These are phyloP conservation scores for Nicotiana rustica DNA, from an alignment of 305 asterid species.

Conservation along the genomic window DNA sequence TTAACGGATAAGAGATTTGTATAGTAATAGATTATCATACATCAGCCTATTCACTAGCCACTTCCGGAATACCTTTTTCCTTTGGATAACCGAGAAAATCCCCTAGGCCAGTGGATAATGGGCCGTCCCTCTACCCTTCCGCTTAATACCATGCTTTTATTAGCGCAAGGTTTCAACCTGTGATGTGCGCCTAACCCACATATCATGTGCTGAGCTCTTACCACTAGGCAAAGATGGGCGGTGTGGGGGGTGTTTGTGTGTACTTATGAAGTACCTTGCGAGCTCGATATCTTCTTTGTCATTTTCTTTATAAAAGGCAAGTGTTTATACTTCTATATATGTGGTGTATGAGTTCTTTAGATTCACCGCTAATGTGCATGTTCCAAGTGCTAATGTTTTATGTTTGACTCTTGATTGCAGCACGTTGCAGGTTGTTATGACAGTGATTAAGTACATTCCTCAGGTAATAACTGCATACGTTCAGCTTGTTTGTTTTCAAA, in stretches of 20 bases:
- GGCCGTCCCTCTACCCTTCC: too few species aligned
- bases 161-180: too few species aligned
- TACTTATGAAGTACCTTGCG: background rate
- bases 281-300: constrained; percentile 21
- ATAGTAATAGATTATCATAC: background rate
- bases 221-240: too few species aligned
- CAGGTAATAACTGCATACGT: constrained; percentile 55
- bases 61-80: too few species aligned
- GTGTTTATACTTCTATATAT: background rate
- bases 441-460: constrained; percentile 86
- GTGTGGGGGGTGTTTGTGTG: too few species aligned
- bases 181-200: too few species aligned
- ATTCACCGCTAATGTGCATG: background rate
- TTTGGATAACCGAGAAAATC: too few species aligned
- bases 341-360: background rate
- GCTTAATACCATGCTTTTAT: too few species aligned
- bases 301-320: background rate
- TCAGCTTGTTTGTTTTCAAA: background rate
- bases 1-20: background rate
- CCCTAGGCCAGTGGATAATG: too few species aligned
- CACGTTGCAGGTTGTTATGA: constrained; percentile 80
- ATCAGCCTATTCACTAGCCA: too few species aligned
- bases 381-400: constrained; percentile 28
- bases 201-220: too few species aligned
- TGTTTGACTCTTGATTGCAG: constrained; percentile 56